These are phyloP conservation scores for Neotropicomus parvogracilis DNA, from an alignment of 1,284 basidiomycete species.

Conservation along the genomic window DNA sequence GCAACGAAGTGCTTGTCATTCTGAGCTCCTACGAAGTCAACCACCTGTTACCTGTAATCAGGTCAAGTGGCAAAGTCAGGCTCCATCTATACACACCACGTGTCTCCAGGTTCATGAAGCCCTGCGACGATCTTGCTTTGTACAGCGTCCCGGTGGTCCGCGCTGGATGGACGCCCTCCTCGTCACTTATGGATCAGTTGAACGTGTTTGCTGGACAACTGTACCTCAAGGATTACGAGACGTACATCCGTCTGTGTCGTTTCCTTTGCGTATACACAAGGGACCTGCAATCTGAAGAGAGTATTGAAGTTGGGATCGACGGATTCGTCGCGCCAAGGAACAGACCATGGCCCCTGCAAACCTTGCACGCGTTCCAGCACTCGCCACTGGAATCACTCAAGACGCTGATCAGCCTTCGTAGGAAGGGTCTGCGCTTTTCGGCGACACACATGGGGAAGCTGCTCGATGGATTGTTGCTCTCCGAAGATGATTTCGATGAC, in stretches of 20 bases:
- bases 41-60: conserved; percentile 38
- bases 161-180: conserved; percentile 17
- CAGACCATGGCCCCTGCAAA: conserved; percentile 13
- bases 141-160: conserved; percentile 33
- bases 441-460: conserved; percentile 44
- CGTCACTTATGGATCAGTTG: conserved; percentile 34
- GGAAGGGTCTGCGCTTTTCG: conserved; percentile 40
- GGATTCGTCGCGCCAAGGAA: conserved; percentile 35
- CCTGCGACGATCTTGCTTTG: conserved; percentile 40
- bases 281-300: conserved; percentile 12
- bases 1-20: conserved; percentile 30
- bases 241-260: conserved; percentile 35
- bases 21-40: conserved; percentile 48
- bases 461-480: conserved; percentile 33
- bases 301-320: conserved; percentile 27
- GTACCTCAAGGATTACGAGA: conserved; percentile 26
- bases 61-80: conserved; percentile 30
- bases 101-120: conserved; percentile 33
- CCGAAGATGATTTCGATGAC: conserved; percentile 25
- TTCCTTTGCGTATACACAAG: conserved; percentile 38
- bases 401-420: conserved; percentile 35
- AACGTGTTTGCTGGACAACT: conserved; percentile 40
- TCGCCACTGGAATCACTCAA: conserved; percentile 28
- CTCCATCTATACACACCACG: conserved; percentile 39
- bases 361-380: conserved; percentile 26